These are phyloP conservation scores for Neonectria hederae DNA, from an alignment of 2,329 filamentous ascomycete genomes.

Conservation along the genomic window DNA sequence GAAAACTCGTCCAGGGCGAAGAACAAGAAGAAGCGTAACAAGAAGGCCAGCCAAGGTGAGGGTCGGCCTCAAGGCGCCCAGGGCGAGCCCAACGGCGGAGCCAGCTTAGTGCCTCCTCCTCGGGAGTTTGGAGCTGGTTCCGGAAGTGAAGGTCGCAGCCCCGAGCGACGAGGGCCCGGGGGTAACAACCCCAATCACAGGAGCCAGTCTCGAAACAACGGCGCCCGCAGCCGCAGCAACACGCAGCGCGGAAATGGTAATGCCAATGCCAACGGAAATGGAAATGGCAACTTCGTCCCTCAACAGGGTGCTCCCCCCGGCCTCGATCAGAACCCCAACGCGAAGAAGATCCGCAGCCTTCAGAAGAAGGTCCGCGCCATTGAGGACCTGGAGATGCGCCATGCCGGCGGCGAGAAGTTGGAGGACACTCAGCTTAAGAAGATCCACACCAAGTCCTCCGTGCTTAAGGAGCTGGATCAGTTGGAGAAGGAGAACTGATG, in stretches of 20 bases:
- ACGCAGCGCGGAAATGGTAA: constrained; percentile 51
- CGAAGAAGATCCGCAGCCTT: constrained; percentile 93
- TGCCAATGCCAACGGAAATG: constrained; percentile 29
- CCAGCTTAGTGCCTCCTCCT: constrained; percentile 58
- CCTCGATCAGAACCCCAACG: constrained; percentile 71
- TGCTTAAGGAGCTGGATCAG: constrained; percentile 82
- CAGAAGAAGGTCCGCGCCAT: constrained; percentile 98
- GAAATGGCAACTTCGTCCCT: constrained; percentile 38
- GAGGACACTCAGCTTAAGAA: constrained; percentile 99
- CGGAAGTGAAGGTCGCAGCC: constrained; percentile 68
- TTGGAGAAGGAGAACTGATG: constrained; percentile 52
- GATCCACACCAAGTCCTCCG: constrained; percentile 86
- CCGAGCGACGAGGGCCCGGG: constrained; percentile 66
- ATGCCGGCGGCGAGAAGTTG: constrained; percentile 92
- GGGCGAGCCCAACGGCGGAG: constrained; percentile 56
- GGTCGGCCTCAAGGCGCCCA: constrained; percentile 56
- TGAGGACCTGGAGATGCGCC: constrained; percentile 96
- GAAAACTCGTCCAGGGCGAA: constrained; percentile 87
- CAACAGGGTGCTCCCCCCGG: constrained; percentile 45
- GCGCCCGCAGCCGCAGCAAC: constrained; percentile 61
- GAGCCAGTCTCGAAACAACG: constrained; percentile 65
- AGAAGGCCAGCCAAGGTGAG: constrained; percentile 86
- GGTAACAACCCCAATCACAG: constrained; percentile 49
- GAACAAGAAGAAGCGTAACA: constrained; percentile 98
- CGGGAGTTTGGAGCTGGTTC: constrained; percentile 51